A percentile compares a stretch with the other conserved stretches of the same genome.
Conservation (phyloP, 495 filamentous ascomycete genomes). For the Aspergillus leporis region DNA sequence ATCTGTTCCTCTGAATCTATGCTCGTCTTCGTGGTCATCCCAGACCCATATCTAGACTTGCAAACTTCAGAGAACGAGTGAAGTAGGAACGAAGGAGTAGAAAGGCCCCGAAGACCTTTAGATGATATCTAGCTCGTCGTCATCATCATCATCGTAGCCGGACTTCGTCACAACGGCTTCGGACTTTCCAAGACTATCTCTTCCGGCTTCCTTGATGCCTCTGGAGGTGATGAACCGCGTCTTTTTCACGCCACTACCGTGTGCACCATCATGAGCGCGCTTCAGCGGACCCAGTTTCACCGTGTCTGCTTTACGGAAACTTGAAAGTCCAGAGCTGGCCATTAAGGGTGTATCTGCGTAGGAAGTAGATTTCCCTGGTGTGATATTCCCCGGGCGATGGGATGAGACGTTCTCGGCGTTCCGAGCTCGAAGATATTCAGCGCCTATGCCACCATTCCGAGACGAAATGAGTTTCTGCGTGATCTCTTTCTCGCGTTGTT, state of each 20-base stretch:
- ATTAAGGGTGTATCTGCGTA: conserved; percentile 7
- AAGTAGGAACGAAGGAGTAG: not conserved
- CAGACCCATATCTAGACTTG: not conserved
- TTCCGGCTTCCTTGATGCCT: conserved; percentile 73
- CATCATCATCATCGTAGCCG: conserved; percentile 42
- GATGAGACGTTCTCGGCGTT: conserved; percentile 25
- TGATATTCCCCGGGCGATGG: not conserved
- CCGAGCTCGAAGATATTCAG: conserved; percentile 70
- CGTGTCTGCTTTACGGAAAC: conserved; percentile 38
- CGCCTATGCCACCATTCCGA: conserved; percentile 66
- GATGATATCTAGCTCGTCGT: conserved; percentile 58
- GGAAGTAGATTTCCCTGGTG: not conserved
- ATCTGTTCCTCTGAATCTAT: not conserved
- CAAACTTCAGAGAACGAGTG: not conserved
- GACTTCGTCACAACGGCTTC: conserved; percentile 27
- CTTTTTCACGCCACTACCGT: conserved; percentile 61
- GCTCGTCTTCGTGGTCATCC: not conserved
- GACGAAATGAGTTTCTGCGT: conserved; percentile 63
- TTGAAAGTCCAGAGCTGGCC: conserved; percentile 26
- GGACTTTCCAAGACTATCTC: conserved; percentile 66
- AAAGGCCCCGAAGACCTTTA: conserved; percentile 20
- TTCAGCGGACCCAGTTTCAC: conserved; percentile 76
- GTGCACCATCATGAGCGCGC: conserved; percentile 36
- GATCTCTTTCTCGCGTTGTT: conserved; percentile 81
- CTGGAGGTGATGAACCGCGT: conserved; percentile 78